phyloP scores from a whole-genome alignment of 2,329 filamentous ascomycete species.

The Phaeomoniella chlamydospora region DNA sequence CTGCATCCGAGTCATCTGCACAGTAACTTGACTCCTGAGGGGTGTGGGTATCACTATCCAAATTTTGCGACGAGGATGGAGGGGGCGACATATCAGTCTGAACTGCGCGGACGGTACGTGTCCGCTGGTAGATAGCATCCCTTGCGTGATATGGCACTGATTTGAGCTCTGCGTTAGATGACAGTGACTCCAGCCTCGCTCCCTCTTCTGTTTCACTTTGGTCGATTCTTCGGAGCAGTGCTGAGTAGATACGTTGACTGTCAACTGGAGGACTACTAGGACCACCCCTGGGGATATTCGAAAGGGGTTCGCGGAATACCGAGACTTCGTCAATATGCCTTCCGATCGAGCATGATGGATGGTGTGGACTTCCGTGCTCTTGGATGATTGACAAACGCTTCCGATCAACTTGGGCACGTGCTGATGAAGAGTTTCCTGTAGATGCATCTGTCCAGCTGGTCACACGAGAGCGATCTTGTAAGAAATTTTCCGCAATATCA shows the following conservation, averaged over 20 bases:
- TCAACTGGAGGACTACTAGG: conserved; percentile 13
- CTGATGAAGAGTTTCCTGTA: conserved; percentile 20
- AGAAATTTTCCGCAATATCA: conserved; percentile 8
- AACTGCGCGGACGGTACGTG: conserved; percentile 7
- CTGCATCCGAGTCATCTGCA: conserved; percentile 3
- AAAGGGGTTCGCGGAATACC: conserved; percentile 14
- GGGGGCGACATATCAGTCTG: conserved; percentile 4
- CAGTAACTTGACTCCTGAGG: conserved; percentile 9
- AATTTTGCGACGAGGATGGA: conserved; percentile 10
- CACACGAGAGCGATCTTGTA: conserved; percentile 22
- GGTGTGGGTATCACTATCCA: conserved; percentile 9
- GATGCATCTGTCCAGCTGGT: conserved; percentile 35
- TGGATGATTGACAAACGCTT: conserved; percentile 28
- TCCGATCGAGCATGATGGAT: conserved; percentile 13
- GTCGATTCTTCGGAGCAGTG: conserved; percentile 25
- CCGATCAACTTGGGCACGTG: conserved; percentile 16
- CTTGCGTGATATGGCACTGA: not conserved
- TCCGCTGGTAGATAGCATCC: not conserved
- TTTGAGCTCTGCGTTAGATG: conserved; percentile 3
- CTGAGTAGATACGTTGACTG: conserved; percentile 25
- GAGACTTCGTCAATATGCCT: conserved; percentile 14
- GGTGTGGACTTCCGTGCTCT: conserved; percentile 20
- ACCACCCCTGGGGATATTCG: conserved; percentile 9
- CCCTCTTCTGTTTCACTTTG: conserved; percentile 12
- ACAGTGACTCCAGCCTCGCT: not conserved